Percentiles rank a stretch among this genome's conserved stretches.
Conservation (phyloP, 108 stramenopile species). For the Skeletonema menzelii region DNA sequence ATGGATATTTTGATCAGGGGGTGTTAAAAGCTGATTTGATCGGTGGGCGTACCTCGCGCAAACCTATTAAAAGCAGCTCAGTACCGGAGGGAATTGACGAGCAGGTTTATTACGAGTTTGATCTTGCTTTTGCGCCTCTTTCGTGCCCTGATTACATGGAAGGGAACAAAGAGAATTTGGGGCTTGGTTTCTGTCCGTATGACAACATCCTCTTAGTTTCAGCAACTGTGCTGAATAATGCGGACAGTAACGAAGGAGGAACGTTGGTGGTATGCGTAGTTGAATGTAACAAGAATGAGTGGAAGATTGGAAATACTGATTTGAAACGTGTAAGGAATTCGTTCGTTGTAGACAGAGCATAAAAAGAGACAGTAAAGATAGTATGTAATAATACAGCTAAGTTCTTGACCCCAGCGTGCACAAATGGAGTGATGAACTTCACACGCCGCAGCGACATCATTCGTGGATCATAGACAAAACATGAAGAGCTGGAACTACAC, state of each 20-base stretch:
- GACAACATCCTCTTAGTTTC: slow-evolving; percentile 69
- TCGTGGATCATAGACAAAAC: too few relatives aligned
- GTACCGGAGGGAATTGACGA: slow-evolving; percentile 33
- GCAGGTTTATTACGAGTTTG: slow-evolving; percentile 76
- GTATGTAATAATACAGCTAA: too few relatives aligned
- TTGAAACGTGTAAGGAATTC: slow-evolving; percentile 70
- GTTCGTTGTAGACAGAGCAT: slow-evolving; percentile 53
- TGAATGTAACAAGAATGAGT: slow-evolving; percentile 66
- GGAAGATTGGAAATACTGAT: slow-evolving; percentile 75
- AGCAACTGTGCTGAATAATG: slow-evolving; percentile 63
- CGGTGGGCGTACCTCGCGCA: slow-evolving; percentile 50
- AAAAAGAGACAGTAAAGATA: background rate
- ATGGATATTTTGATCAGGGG: slow-evolving; percentile 46
- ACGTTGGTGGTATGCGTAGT: slow-evolving; percentile 60
- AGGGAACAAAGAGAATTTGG: slow-evolving; percentile 62
- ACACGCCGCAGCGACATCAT: too few relatives aligned
- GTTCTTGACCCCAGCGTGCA: too few relatives aligned
- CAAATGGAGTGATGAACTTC: too few relatives aligned
- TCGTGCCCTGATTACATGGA: slow-evolving; percentile 52
- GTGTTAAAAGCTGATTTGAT: slow-evolving; percentile 73
- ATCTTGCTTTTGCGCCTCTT: slow-evolving; percentile 74
- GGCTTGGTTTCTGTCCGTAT: slow-evolving; percentile 84
- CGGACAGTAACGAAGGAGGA: slow-evolving; percentile 16
- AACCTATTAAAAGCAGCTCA: slow-evolving; percentile 22
- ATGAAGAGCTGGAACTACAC: too few relatives aligned